Evolutionary conservation across 352 stramenopile genomes (phyloP).

Genomic region (Phytophthora boehmeriae): DNA sequence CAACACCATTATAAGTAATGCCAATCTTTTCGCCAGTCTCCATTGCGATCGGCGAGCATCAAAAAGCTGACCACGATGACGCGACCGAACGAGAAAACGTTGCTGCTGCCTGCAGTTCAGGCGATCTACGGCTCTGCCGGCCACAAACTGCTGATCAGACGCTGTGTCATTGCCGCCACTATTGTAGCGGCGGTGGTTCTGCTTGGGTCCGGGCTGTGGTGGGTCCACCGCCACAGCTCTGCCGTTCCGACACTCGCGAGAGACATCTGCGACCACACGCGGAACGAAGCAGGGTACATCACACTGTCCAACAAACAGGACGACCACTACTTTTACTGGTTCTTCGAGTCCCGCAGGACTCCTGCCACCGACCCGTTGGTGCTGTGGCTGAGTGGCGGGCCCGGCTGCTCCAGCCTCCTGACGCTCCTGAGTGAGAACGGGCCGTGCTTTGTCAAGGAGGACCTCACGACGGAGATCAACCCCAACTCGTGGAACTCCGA

Average conservation of each 20-base stretch:
- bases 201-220: not conserved
- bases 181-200: not conserved
- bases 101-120: not conserved
- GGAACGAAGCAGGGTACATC: constrained; percentile 57
- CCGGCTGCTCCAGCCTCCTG: constrained; percentile 50
- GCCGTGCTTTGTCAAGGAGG: constrained; percentile 47
- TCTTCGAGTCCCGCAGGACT: constrained; percentile 55
- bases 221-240: not conserved
- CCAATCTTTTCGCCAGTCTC: no score
- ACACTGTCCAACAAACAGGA: constrained; percentile 49
- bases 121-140: not conserved
- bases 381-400: constrained; percentile 63
- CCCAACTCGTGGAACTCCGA: constrained; percentile 62
- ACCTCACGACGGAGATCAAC: constrained; percentile 50
- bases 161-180: not conserved
- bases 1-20: no score
- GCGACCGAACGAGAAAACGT: not conserved
- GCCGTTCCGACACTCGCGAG: not conserved
- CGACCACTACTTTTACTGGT: constrained; percentile 72
- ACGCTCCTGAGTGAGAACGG: constrained; percentile 61
- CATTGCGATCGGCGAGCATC: no score
- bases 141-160: not conserved
- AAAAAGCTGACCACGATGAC: not conserved
- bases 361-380: constrained; percentile 47
- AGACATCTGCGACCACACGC: constrained; percentile 25